Base-by-base conservation (phyloP, 78 protist species). In the Speleostelium caveatum region DNA sequence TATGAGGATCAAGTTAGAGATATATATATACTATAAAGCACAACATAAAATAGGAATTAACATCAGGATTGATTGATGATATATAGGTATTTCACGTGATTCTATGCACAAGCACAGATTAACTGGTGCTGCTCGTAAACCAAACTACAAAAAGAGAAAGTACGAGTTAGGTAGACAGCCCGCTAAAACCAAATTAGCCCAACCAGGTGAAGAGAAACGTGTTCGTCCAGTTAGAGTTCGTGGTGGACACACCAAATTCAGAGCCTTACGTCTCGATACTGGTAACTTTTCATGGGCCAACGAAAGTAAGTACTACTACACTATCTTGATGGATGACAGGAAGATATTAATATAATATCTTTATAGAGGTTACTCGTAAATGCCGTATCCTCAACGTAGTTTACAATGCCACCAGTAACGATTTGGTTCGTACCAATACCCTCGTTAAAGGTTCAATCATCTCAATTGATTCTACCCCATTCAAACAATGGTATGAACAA, bases 351-450 rank as follows among this genome's bases (percentile, higher is more conserved):
- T 49, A 21, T 22, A 21, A 16, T n/a, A 12, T 21, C 0, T 76
- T 1, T 33, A 24, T 75, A 61, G 94, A 49, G 38, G 24, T 71
- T 76, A 79, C 97, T 91, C 87, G 92, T 73, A 96, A 96, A 86
- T 56, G 96, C 88, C 97, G 99, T 61, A 94, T 99, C 86, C 1
- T 98, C 49, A 97, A 96, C 41, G 99, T 98, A 30, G 99, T 97
- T 51, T 99, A 98, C 98, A 98, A 99, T 96, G 99, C 99, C 30
- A 83, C 99, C 56, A 95, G 95, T 97, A 99, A 98, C 98, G 99
- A 98, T 96, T 93, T 98, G 72, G 99, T 98, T 71, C 98, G 99
- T 76, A 99, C 99, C 92, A 98, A 99, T 94, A 98, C 99, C 22
- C 95, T 99, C n/a, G 99, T 98, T 67, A 99, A 98, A 99, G 73